phyloP scores from a whole-genome alignment of 306 rosid genomes.

The Phaseolus lunatus region DNA sequence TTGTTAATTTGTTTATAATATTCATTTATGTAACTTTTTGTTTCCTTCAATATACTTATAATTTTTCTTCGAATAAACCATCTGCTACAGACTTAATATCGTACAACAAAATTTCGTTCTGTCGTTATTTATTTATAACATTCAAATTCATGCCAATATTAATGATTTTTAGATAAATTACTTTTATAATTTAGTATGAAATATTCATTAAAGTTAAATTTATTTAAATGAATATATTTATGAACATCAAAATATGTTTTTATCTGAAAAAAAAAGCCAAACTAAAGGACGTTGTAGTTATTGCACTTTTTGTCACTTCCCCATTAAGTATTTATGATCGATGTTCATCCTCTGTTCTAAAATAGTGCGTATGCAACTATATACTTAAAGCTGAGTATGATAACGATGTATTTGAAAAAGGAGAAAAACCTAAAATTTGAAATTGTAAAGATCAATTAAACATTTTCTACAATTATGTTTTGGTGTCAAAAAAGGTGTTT shows the following conservation, averaged over 20 bases:
- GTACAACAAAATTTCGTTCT: no score
- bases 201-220: no score
- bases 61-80: no score
- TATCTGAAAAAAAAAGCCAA: background rate
- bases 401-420: background rate
- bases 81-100: no score
- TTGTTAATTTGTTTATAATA: background rate
- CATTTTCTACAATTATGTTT: background rate
- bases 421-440: background rate
- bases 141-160: no score
- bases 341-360: background rate
- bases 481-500: background rate
- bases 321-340: slow-evolving; percentile 3
- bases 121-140: no score
- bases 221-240: no score
- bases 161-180: no score
- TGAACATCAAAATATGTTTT: no score
- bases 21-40: no score
- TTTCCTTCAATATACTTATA: no score
- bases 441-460: background rate
- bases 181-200: no score
- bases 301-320: background rate
- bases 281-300: background rate
- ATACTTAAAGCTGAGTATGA: background rate
- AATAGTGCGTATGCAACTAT: background rate